These are phyloP conservation scores for Simplicillium aogashimaense DNA, from an alignment of 2,329 filamentous ascomycete species.

Conservation along the genomic window DNA sequence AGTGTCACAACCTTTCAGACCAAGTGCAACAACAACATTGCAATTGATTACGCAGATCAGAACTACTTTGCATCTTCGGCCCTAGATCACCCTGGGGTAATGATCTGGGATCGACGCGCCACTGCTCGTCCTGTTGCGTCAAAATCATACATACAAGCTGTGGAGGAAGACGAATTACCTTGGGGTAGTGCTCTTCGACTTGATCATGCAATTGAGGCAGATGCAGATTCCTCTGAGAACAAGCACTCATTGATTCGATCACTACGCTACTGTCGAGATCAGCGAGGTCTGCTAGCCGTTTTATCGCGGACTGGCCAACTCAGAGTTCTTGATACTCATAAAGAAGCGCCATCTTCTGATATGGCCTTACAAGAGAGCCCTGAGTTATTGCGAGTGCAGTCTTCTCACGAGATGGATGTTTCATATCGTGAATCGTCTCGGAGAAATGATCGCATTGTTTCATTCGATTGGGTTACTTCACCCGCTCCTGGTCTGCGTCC, in stretches of 20 bases:
- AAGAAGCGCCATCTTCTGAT: conserved; percentile 33
- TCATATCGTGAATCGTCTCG: conserved; percentile 40
- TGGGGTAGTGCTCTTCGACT: conserved; percentile 53
- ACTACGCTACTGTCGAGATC: conserved; percentile 53
- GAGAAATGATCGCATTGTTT: conserved; percentile 52
- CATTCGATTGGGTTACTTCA: conserved; percentile 58
- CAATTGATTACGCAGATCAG: conserved; percentile 69
- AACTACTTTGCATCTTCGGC: conserved; percentile 80
- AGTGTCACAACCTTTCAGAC: conserved; percentile 52
- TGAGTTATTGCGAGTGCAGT: conserved; percentile 48
- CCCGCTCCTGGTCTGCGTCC: conserved; percentile 44
- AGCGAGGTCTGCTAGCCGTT: conserved; percentile 49
- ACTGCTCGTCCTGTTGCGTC: conserved; percentile 42
- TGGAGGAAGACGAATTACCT: conserved; percentile 50
- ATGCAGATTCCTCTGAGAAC: conserved; percentile 39
- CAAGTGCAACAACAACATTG: conserved; percentile 59
- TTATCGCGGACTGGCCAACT: conserved; percentile 54
- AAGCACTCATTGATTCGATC: conserved; percentile 53
- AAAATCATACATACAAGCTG: conserved; percentile 42
- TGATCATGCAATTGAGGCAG: conserved; percentile 45
- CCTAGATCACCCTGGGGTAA: conserved; percentile 62
- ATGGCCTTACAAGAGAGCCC: conserved; percentile 36
- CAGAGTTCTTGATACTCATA: conserved; percentile 48
- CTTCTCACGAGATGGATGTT: conserved; percentile 53
- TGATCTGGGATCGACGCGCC: conserved; percentile 70